Evolutionary conservation across 371 early-diverging fungal genomes (phyloP), one percentile per base, ranked within the genome.

Genomic region (Mortierella sp.): DNA sequence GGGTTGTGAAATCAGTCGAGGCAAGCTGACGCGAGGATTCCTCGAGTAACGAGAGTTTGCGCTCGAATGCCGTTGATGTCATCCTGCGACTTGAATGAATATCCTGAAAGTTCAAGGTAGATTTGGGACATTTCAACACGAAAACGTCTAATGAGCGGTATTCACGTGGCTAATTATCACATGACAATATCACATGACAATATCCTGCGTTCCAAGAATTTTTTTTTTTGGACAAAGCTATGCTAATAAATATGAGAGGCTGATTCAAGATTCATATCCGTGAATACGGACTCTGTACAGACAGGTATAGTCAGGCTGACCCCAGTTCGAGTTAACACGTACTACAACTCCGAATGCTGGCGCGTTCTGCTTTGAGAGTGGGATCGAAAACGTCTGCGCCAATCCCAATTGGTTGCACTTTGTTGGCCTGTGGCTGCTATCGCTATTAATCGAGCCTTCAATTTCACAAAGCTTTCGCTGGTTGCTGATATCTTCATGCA

Each of bases 281-380:
- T 95, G 94, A 34, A 93, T 89, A 42, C 93, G 87, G 31, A 94
- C 85, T 23, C 95, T 88, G 76, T 95, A 95, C 42, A 95, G 64
- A 72, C 95, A 95, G 5, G 96, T 95, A 64, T 90, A 91, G 6
- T 85, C 82, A 8, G 83, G 68, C 42, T 93, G 85, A 2, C 95
- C 95, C 92, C 93, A 93, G 80, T 95, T 95, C 34, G 62, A 94
- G 57, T 42, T 86, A 85, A 70, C 91, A 1, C 87, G 64, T 1
- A 93, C 75, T 3, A 35, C 76, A 51, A 61, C 76, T 61, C 59
- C 84, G 75, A 7, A 81, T 78, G 61, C 66, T 55, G 61, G 67
- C 55, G 7, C 64, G n/a, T 65, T 64, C 64, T 68, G 75, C 42
- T 51, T 83, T 22, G 26, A 76, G 19, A 56, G 37, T 15, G 82